Evolutionary conservation across 805 yeast genomes (phyloP).

Genomic region (Starmerella floricola): DNA sequence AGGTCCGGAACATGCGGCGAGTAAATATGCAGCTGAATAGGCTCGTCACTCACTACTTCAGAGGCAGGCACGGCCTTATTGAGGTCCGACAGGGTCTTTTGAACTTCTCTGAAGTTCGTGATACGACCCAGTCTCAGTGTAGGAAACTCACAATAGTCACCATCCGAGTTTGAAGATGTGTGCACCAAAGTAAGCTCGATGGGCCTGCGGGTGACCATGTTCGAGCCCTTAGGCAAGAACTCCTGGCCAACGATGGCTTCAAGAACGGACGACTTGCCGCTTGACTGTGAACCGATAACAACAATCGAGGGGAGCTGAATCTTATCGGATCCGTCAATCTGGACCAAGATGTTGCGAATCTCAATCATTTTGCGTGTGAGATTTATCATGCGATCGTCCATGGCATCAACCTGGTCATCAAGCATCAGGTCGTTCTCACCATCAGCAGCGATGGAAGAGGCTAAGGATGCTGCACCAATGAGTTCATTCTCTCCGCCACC

Average conservation of each 20-base stretch:
- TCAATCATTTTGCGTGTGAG: conserved; percentile 95
- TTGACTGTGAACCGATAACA: conserved; percentile 92
- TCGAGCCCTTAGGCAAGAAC: conserved; percentile 90
- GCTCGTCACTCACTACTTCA: conserved; percentile 84
- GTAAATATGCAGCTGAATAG: conserved; percentile 80
- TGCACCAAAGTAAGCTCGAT: conserved; percentile 87
- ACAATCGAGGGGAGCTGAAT: conserved; percentile 87
- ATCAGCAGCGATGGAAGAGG: conserved; percentile 42
- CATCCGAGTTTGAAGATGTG: conserved; percentile 56
- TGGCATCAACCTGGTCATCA: conserved; percentile 43
- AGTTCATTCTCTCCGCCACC: conserved; percentile 25
- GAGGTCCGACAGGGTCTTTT: conserved; percentile 70
- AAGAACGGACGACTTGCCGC: conserved; percentile 92
- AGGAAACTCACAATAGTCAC: conserved; percentile 89
- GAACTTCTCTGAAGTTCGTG: conserved; percentile 82
- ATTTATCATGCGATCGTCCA: conserved; percentile 62
- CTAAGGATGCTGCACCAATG: conserved; percentile 36
- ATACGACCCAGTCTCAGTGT: conserved; percentile 69
- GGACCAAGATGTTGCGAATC: conserved; percentile 65
- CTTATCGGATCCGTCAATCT: conserved; percentile 63
- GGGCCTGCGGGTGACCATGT: conserved; percentile 97
- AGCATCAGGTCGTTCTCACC: conserved; percentile 24
- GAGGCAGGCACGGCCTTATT: conserved; percentile 82
- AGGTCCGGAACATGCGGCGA: conserved; percentile 88
- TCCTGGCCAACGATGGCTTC: conserved; percentile 98